phyloP scores from a whole-genome alignment of 2,329 filamentous ascomycete species.

The Talaromyces rugulosus region DNA sequence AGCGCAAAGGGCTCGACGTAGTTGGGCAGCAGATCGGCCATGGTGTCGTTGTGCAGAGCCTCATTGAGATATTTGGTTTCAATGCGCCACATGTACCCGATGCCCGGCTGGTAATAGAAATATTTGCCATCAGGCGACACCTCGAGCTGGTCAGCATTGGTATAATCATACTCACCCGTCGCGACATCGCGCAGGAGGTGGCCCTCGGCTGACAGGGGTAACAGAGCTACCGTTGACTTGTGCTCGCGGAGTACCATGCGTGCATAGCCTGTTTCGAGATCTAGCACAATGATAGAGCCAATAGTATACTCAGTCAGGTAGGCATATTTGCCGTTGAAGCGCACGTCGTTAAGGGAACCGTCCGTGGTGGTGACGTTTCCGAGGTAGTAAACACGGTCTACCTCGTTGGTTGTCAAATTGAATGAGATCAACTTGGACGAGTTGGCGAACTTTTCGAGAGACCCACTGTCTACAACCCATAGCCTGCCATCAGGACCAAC shows the following conservation, averaged over 20 bases:
- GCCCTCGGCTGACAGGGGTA: background rate
- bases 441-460: background rate
- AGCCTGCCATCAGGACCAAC: constrained; percentile 15
- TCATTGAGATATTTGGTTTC: constrained; percentile 29
- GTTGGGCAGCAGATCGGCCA: constrained; percentile 21
- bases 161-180: constrained; percentile 11
- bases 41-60: constrained; percentile 29
- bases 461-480: constrained; percentile 16
- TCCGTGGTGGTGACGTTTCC: constrained; percentile 26
- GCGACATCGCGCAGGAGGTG: background rate
- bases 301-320: constrained; percentile 21
- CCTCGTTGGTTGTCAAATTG: constrained; percentile 29
- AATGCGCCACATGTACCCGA: constrained; percentile 30
- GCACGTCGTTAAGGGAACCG: constrained; percentile 33
- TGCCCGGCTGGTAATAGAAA: constrained; percentile 33
- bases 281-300: constrained; percentile 21
- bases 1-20: constrained; percentile 27
- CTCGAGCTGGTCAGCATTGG: constrained; percentile 34
- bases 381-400: constrained; percentile 28
- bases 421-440: constrained; percentile 29
- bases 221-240: background rate
- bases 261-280: constrained; percentile 19
- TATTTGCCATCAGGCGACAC: constrained; percentile 32
- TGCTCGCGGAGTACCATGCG: background rate
- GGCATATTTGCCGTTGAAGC: constrained; percentile 25